Conservation (phyloP, 805 yeast genomes). For the Sungouiozyma ichnusensis region DNA sequence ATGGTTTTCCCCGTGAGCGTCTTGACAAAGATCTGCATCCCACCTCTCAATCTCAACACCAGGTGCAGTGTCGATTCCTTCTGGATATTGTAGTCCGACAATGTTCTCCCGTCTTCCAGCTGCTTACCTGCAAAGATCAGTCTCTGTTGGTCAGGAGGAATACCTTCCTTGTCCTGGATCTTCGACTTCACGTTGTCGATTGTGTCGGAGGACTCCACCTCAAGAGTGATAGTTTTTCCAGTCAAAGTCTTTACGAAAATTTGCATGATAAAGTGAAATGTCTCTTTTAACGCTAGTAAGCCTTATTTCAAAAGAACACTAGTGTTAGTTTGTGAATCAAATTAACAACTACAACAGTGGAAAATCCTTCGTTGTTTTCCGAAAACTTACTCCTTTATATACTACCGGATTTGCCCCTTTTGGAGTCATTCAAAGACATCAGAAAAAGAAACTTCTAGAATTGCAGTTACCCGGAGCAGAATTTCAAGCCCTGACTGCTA, state of each 20-base stretch:
- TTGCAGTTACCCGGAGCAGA: background rate
- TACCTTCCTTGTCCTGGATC: constrained; percentile 94
- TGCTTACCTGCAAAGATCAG: constrained; percentile 94
- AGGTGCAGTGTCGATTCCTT: constrained; percentile 83
- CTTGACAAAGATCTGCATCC: constrained; percentile 90
- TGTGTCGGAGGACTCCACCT: constrained; percentile 86
- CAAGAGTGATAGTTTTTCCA: constrained; percentile 82
- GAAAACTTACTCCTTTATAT: background rate
- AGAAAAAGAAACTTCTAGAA: constrained; percentile 1
- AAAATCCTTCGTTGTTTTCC: background rate
- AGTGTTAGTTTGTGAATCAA: too few species aligned
- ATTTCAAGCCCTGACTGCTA: background rate
- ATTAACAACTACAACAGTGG: background rate
- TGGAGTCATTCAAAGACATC: background rate
- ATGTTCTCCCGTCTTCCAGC: constrained; percentile 90
- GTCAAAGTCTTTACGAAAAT: constrained; percentile 84
- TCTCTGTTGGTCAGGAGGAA: constrained; percentile 95
- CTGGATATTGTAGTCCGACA: constrained; percentile 91
- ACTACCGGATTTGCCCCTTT: background rate
- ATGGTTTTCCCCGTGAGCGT: constrained; percentile 97
- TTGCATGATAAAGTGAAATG: constrained; percentile 42
- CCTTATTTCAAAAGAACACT: too few species aligned
- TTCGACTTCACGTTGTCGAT: constrained; percentile 91
- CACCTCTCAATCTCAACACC: constrained; percentile 82
- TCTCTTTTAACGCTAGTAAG: too few species aligned